phyloP scores from a whole-genome alignment of 2,329 filamentous ascomycete genomes.

The Fusarium sp. region DNA sequence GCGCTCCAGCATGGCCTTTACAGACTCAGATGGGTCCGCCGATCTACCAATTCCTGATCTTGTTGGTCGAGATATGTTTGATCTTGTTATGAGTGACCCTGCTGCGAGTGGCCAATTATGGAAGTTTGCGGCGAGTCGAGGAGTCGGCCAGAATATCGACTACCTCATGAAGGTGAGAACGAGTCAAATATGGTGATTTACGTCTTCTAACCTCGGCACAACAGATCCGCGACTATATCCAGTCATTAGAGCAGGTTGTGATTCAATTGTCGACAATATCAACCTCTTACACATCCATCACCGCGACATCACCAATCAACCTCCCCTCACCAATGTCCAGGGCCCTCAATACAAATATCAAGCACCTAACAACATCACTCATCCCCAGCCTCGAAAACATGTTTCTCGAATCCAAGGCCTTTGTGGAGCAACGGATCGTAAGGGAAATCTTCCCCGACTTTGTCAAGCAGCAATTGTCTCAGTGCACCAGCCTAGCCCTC shows the following conservation, averaged over 20 bases:
- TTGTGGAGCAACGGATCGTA: conserved; percentile 62
- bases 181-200: background rate
- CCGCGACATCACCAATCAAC: conserved; percentile 58
- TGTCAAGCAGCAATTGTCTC: conserved; percentile 66
- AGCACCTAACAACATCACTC: conserved; percentile 60
- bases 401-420: conserved; percentile 60
- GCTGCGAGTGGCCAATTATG: conserved; percentile 63
- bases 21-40: conserved; percentile 46
- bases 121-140: conserved; percentile 64
- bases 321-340: conserved; percentile 59
- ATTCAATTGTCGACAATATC: conserved; percentile 58
- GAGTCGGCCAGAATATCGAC: conserved; percentile 66
- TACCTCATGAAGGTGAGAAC: conserved; percentile 64
- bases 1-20: conserved; percentile 47
- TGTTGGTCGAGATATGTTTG: conserved; percentile 65
- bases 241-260: conserved; percentile 61
- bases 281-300: conserved; percentile 62
- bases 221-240: conserved; percentile 61
- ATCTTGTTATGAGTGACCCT: conserved; percentile 65
- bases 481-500: conserved; percentile 62
- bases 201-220: conserved; percentile 5
- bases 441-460: conserved; percentile 67
- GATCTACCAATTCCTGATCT: conserved; percentile 61
- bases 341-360: conserved; percentile 63
- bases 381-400: conserved; percentile 64